These are phyloP conservation scores for Solanum hybrid DNA, from an alignment of 305 asterid genomes.

Conservation along the genomic window DNA sequence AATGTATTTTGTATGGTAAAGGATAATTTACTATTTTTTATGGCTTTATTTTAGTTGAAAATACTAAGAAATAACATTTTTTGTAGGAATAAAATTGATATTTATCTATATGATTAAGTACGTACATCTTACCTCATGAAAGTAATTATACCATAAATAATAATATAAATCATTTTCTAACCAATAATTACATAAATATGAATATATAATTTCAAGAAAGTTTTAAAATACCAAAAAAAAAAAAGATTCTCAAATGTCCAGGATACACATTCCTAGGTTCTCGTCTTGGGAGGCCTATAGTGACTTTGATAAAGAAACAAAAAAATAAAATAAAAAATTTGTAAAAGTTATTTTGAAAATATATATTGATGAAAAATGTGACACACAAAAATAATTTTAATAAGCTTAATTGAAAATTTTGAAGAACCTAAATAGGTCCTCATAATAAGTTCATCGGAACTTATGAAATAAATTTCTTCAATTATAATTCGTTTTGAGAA, in stretches of 20 bases:
- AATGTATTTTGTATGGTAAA: too few species aligned
- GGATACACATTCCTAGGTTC: not conserved
- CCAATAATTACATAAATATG: not conserved
- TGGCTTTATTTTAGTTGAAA: not conserved
- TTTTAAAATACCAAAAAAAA: not conserved
- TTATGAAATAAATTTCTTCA: too few species aligned
- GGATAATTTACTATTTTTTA: too few species aligned
- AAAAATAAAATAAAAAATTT: too few species aligned
- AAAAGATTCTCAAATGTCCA: not conserved
- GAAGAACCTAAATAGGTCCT: too few species aligned
- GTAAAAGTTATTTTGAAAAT: not conserved
- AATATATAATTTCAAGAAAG: not conserved
- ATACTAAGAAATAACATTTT: not conserved
- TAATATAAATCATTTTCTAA: not conserved
- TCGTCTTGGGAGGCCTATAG: not conserved
- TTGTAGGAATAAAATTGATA: not conserved
- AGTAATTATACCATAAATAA: not conserved
- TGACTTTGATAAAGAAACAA: not conserved
- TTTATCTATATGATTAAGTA: too few species aligned
- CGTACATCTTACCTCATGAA: not conserved
- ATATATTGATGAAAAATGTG: too few species aligned
- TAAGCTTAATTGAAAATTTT: too few species aligned
- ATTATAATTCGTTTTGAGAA: too few species aligned
- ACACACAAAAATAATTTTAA: too few species aligned
- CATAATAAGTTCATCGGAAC: too few species aligned